Base-by-base conservation (phyloP, 2,329 filamentous ascomycete species). In the Leptographium galeiforme region DNA sequence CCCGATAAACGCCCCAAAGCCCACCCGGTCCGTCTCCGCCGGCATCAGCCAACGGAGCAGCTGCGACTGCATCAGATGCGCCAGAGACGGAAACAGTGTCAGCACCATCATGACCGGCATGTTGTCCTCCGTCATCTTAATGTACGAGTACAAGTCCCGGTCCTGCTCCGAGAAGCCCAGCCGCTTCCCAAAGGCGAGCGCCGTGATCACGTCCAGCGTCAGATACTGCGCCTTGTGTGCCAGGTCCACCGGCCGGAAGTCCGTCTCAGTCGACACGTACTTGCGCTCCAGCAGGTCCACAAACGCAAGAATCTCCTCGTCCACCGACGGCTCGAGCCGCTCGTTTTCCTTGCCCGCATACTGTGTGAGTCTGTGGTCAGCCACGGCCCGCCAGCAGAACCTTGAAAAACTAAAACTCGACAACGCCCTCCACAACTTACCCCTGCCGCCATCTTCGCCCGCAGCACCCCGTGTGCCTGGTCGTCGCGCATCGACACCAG, bases 161-260 rank as follows among this genome's bases (percentile, higher is more conserved):
- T 78, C 71, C 16, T 65, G 56, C 8, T 68, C 66, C 5, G 76
- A 61, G 57, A 72, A 75, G 11, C 74, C 72, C 50, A 78, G 74
- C 5, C 68, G 63, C 48, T 69, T 61, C 44, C 76, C 76, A 33
- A 79, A 73, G 0, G 72, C 74, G 13, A 81, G 60, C 4, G 70
- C 67, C 30, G 70, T 74, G 56, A 81, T 77, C 41, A 79, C 72
- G 57, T 81, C 77, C 4, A 79, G 64, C 1, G 76, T 77, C 47
- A 79, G 71, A 63, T 70, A 78, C 53, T 76, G 73, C 2, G 72
- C 68, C 52, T 75, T 74, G 36, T 66, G 65, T 6, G 72, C 72
- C 47, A 80, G 60, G 57, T 81, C 74, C 14, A 61, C 57, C 33
- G 58, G 61, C n/a, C 57, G 51, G 53, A 60, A 63, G 19, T 60